phyloP scores from a whole-genome alignment of 306 rosid genomes.

The Lablab purpureus region DNA sequence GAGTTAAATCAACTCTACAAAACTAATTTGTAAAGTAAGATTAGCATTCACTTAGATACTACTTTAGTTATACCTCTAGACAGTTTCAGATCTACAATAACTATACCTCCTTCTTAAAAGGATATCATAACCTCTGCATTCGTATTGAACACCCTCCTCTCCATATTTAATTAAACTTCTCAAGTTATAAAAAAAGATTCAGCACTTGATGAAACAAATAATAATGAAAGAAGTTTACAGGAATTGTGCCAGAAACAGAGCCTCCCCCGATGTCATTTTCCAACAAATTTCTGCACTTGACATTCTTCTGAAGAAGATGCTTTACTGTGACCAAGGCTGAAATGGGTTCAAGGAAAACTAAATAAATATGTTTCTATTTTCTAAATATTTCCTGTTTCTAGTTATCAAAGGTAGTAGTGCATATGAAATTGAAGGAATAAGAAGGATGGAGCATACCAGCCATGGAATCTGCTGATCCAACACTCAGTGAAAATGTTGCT shows the following conservation, averaged over 20 bases:
- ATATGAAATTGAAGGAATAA: neutral
- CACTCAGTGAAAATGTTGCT: conserved; percentile 73
- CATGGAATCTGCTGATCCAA: conserved; percentile 90
- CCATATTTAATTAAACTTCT: conserved; percentile 22
- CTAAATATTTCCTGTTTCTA: neutral
- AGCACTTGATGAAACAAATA: neutral
- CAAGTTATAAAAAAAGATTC: neutral
- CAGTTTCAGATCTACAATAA: neutral
- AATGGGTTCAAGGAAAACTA: conserved; percentile 47
- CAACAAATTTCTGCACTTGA: conserved; percentile 91
- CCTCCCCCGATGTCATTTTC: conserved; percentile 98
- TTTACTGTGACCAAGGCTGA: conserved; percentile 88
- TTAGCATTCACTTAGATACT: too few relatives aligned
- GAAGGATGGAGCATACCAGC: conserved; percentile 68
- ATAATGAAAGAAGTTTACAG: conserved; percentile 57
- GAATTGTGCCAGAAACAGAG: conserved; percentile 78
- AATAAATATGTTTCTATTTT: conserved; percentile 4
- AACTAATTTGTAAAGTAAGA: too few relatives aligned
- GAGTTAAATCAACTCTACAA: too few relatives aligned
- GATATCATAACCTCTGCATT: conserved; percentile 3
- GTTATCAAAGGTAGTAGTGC: neutral
- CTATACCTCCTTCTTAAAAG: conserved; percentile 5
- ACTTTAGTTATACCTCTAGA: too few relatives aligned
- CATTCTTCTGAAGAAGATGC: conserved; percentile 93
- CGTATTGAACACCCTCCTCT: neutral